Evolutionary conservation across 208 protist species (phyloP).

Genomic region (Wallacemonas sp.): DNA sequence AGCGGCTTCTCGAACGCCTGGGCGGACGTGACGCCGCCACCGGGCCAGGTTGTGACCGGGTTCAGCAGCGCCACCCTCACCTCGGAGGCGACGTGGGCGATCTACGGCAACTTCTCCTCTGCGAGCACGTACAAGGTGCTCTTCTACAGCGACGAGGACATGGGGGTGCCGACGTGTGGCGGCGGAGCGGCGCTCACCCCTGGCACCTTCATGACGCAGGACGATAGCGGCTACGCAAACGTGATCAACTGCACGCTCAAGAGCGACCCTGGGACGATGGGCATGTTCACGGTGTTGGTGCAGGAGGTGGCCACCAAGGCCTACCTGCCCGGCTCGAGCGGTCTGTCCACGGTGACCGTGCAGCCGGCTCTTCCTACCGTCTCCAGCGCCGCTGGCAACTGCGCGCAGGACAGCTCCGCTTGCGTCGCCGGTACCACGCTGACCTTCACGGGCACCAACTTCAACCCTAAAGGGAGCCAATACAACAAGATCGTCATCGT

Average conservation of each 20-base stretch:
- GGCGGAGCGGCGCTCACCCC: background rate
- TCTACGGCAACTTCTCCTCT: constrained; percentile 33
- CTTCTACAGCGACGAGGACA: constrained; percentile 33
- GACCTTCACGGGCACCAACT: constrained; percentile 27
- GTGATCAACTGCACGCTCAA: constrained; percentile 29
- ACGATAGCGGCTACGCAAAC: constrained; percentile 8
- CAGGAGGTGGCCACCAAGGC: constrained; percentile 18
- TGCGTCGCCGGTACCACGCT: constrained; percentile 28
- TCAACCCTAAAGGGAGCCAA: constrained; percentile 23
- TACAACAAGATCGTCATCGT: constrained; percentile 36
- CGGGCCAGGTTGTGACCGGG: constrained; percentile 16
- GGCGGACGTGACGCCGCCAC: background rate
- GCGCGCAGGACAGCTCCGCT: constrained; percentile 24
- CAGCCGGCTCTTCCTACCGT: constrained; percentile 32
- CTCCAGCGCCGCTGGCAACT: constrained; percentile 26
- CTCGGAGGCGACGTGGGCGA: constrained; percentile 24
- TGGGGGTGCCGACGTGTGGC: constrained; percentile 10
- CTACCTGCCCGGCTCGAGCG: constrained; percentile 27
- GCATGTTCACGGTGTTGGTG: constrained; percentile 39
- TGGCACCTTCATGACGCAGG: background rate
- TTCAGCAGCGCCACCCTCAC: constrained; percentile 26
- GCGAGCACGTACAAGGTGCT: constrained; percentile 17
- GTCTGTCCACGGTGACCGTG: constrained; percentile 23
- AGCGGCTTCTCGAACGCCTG: background rate
- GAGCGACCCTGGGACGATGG: constrained; percentile 24